A percentile compares a stretch with the other conserved stretches of the same genome.
Conservation (phyloP, 116 monocot genomes). For the Phalaenopsis hybrid region DNA sequence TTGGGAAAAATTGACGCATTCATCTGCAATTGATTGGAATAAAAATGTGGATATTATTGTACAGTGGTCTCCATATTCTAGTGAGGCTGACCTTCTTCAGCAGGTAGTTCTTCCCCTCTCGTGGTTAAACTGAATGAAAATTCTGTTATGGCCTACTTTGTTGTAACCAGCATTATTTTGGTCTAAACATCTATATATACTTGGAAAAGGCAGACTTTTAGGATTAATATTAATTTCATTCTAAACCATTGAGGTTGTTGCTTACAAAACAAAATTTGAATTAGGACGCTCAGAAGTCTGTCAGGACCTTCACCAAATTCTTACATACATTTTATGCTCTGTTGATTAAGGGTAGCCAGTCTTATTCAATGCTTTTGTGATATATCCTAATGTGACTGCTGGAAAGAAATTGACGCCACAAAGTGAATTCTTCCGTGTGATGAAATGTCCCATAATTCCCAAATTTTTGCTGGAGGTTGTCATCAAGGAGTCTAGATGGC, state of each 20-base stretch:
- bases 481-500: neutral
- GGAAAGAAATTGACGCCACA: neutral
- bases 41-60: constrained; percentile 54
- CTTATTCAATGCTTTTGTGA: neutral
- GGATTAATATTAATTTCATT: neutral
- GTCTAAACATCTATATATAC: neutral
- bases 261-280: neutral
- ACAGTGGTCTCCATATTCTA: constrained; percentile 71
- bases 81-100: constrained; percentile 63
- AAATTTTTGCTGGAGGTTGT: neutral
- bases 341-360: neutral
- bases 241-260: neutral
- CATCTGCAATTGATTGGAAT: constrained; percentile 46
- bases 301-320: neutral
- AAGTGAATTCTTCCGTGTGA: neutral
- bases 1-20: constrained; percentile 40
- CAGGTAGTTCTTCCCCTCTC: constrained; percentile 33
- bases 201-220: neutral
- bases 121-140: neutral
- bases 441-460: neutral
- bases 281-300: neutral
- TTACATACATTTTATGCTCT: neutral
- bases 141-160: neutral
- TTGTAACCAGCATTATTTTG: neutral
- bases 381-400: neutral